Conservation (phyloP, 257 asterid species). For the Solanum chiquidenum region DNA sequence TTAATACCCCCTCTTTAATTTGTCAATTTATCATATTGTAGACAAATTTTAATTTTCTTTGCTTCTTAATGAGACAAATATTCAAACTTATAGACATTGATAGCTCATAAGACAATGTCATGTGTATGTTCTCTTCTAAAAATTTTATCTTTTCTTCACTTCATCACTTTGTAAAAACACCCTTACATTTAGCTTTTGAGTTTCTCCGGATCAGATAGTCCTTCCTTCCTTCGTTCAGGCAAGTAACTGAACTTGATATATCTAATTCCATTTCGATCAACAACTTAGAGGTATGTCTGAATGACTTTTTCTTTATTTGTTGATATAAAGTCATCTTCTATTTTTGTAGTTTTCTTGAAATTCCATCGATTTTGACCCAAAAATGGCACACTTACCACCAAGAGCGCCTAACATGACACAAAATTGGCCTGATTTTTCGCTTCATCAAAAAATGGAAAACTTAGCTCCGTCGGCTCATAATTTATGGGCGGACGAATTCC, state of each 20-base stretch:
- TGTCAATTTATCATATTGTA: not conserved
- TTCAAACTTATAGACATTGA: not conserved
- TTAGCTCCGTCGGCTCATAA: constrained; percentile 1
- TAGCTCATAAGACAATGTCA: not conserved
- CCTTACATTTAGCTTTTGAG: not conserved
- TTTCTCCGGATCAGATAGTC: not conserved
- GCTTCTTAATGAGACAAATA: not conserved
- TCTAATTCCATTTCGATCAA: not conserved
- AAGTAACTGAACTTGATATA: not conserved
- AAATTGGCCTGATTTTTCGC: constrained; percentile 56
- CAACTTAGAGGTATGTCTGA: not conserved
- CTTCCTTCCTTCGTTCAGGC: not conserved
- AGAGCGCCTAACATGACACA: constrained; percentile 55
- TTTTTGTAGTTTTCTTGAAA: not conserved
- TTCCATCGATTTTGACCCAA: not conserved
- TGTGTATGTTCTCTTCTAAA: not conserved
- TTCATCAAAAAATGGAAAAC: constrained; percentile 39
- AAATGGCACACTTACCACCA: constrained; percentile 87
- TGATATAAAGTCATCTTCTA: not conserved
- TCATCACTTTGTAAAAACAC: not conserved
- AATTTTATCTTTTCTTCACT: not conserved
- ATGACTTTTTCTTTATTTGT: not conserved
- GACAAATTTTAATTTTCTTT: not conserved
- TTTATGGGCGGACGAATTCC: constrained; percentile 69
- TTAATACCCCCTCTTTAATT: not conserved